phyloP scores from a whole-genome alignment of 2,329 filamentous ascomycete genomes.

The Capronia coronata region DNA sequence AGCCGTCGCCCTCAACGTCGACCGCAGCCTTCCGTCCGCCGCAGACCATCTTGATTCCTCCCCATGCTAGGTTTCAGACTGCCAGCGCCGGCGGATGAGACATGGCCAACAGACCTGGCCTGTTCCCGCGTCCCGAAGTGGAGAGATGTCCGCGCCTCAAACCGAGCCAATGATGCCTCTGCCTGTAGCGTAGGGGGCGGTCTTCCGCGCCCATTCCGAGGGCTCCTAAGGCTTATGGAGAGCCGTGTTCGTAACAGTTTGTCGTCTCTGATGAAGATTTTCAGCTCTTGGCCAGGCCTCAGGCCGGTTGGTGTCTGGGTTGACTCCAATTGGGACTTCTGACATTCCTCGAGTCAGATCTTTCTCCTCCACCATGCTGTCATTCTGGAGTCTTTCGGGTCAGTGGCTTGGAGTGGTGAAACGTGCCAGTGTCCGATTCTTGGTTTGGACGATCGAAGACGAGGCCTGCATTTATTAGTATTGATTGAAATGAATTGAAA shows the following conservation, averaged over 20 bases:
- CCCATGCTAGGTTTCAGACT: background rate
- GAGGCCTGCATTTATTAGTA: too few relatives aligned
- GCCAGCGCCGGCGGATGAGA: background rate
- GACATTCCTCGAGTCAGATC: conserved; percentile 8
- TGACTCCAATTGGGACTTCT: conserved; percentile 33
- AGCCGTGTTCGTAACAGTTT: too few relatives aligned
- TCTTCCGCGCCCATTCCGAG: conserved; percentile 4
- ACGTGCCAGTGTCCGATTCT: background rate
- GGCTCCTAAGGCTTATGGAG: too few relatives aligned
- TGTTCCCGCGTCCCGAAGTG: background rate
- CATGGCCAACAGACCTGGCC: conserved; percentile 8
- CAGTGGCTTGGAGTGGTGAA: conserved; percentile 11
- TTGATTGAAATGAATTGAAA: too few relatives aligned
- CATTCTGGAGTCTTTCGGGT: conserved; percentile 19
- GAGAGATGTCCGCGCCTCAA: conserved; percentile 1
- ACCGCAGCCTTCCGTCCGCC: background rate
- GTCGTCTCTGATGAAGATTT: too few relatives aligned
- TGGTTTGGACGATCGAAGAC: too few relatives aligned
- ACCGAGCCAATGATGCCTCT: conserved; percentile 1
- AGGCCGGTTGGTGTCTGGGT: too few relatives aligned
- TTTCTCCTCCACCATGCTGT: conserved; percentile 18
- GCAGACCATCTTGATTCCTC: background rate
- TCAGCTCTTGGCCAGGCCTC: too few relatives aligned
- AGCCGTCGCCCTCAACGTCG: background rate
- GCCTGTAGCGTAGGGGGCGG: background rate